phyloP scores from a whole-genome alignment of 2,329 filamentous ascomycete genomes.

The Penicillium sp. region DNA sequence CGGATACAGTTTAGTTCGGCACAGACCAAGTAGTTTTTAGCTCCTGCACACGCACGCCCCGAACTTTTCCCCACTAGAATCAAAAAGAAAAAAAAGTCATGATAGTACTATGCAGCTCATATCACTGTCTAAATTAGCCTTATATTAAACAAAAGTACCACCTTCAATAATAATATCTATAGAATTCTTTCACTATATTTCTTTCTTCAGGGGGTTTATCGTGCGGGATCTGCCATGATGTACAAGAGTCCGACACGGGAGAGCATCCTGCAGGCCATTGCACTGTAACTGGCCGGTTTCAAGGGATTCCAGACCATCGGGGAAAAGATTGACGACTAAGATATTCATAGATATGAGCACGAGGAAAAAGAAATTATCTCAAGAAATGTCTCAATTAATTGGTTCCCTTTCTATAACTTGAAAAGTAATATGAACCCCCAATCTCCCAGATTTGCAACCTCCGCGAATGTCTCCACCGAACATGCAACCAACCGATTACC shows the following conservation, averaged over 20 bases:
- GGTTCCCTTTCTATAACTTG: not conserved
- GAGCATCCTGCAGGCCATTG: conserved; percentile 14
- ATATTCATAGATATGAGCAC: not conserved
- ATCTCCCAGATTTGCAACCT: not conserved
- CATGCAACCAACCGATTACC: not conserved
- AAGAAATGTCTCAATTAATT: not conserved
- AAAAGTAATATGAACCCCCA: not conserved
- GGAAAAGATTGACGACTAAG: not conserved
- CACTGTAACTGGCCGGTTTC: not conserved
- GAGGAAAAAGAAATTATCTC: not conserved
- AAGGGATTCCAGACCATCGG: not conserved
- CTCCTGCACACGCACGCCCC: conserved; percentile 8
- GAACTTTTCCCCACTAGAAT: conserved; percentile 3
- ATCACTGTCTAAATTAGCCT: not conserved
- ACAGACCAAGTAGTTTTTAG: conserved; percentile 1
- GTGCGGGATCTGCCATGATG: not conserved
- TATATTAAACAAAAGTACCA: not conserved
- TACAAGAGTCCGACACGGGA: conserved; percentile 15
- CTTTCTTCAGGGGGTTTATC: not conserved
- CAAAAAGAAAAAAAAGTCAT: not conserved
- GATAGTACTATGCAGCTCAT: not conserved
- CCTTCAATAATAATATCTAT: not conserved
- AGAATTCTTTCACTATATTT: not conserved
- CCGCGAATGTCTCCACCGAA: conserved; percentile 6
- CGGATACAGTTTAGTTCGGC: conserved; percentile 2